Conservation (phyloP, 2,329 filamentous ascomycete species). For the Colletotrichum agaves region DNA sequence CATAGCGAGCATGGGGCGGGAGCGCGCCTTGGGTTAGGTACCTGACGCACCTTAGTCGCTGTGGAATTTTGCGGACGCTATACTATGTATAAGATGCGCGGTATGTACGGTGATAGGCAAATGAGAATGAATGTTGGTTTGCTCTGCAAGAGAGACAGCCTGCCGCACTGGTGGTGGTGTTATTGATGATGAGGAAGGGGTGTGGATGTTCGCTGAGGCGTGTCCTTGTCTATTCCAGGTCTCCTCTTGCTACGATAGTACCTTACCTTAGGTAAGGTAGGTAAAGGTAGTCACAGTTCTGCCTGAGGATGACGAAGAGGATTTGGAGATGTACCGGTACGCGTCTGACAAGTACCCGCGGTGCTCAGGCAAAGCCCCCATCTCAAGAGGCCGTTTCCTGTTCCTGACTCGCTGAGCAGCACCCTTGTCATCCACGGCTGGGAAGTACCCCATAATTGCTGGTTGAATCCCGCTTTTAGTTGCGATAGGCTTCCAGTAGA, state of each 20-base stretch:
- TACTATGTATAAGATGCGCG: too few relatives aligned
- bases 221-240: neutral
- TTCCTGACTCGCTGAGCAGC: constrained; percentile 36
- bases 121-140: too few relatives aligned
- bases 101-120: too few relatives aligned
- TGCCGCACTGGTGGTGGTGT: neutral
- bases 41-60: too few relatives aligned
- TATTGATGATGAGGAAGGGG: neutral
- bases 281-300: neutral
- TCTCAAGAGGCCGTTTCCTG: constrained; percentile 36
- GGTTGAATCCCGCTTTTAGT: constrained; percentile 35
- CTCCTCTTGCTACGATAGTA: too few relatives aligned
- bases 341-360: constrained; percentile 9
- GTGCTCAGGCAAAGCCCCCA: constrained; percentile 9
- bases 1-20: neutral
- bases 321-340: constrained; percentile 34
- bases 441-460: constrained; percentile 23
- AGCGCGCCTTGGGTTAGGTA: neutral
- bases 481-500: constrained; percentile 32
- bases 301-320: neutral
- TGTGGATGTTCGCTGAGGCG: neutral
- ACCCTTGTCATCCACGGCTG: constrained; percentile 24
- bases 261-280: neutral
- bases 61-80: too few relatives aligned
- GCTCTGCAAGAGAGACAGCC: too few relatives aligned